These are phyloP conservation scores for Butyriboletus loyo DNA, from an alignment of 768 basidiomycete genomes.

Conservation along the genomic window DNA sequence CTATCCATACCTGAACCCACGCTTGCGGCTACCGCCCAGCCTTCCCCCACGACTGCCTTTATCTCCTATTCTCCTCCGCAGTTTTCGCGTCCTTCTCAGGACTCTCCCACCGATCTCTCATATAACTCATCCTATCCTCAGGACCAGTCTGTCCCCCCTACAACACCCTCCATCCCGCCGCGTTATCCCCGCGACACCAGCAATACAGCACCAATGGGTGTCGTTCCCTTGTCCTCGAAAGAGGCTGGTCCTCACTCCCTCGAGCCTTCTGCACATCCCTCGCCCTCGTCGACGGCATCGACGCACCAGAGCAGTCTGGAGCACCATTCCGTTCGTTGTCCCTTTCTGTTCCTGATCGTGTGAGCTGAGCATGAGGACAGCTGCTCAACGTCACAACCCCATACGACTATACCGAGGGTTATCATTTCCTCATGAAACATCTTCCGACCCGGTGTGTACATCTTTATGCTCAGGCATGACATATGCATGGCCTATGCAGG, in stretches of 20 bases:
- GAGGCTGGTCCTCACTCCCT: slow-evolving; percentile 27
- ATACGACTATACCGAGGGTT: slow-evolving; percentile 95
- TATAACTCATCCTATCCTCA: slow-evolving; percentile 33
- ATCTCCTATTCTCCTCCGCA: slow-evolving; percentile 32
- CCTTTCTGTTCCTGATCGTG: slow-evolving; percentile 23
- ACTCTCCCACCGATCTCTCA: slow-evolving; percentile 37
- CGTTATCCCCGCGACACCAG: slow-evolving; percentile 50
- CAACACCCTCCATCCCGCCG: slow-evolving; percentile 29
- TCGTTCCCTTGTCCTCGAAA: slow-evolving; percentile 28
- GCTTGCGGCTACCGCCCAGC: slow-evolving; percentile 24
- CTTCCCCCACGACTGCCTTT: slow-evolving; percentile 29
- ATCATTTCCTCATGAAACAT: slow-evolving; percentile 96
- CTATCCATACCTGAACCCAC: slow-evolving; percentile 34
- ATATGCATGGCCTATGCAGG: slow-evolving; percentile 42
- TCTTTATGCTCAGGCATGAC: slow-evolving; percentile 31
- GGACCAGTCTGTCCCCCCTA: slow-evolving; percentile 24
- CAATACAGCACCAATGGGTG: slow-evolving; percentile 38
- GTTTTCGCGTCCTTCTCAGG: slow-evolving; percentile 31
- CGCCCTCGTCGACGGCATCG: slow-evolving; percentile 43
- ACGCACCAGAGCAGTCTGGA: slow-evolving; percentile 38
- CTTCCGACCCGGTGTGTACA: slow-evolving; percentile 72
- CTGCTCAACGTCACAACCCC: slow-evolving; percentile 63
- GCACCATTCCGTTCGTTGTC: slow-evolving; percentile 25
- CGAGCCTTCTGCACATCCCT: slow-evolving; percentile 34
- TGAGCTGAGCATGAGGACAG: slow-evolving; percentile 57